Conservation (phyloP, 2,329 filamentous ascomycete genomes). For the Aspergillus caelatus region DNA sequence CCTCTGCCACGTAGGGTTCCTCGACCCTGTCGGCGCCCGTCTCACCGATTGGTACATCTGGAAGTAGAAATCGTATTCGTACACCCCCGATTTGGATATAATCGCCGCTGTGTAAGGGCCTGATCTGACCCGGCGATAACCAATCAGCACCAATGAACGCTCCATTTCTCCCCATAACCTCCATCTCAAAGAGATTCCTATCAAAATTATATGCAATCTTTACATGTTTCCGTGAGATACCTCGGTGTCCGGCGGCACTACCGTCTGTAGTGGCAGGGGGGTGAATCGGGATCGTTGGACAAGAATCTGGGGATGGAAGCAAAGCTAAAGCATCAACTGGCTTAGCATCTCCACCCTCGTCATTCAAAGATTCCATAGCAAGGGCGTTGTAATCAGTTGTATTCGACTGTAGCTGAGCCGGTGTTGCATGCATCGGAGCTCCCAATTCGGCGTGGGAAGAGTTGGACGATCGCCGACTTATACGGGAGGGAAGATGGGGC, state of each 20-base stretch:
- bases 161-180: constrained; percentile 62
- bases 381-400: constrained; percentile 50
- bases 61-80: constrained; percentile 59
- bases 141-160: constrained; percentile 58
- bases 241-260: constrained; percentile 54
- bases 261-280: constrained; percentile 53
- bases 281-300: constrained; percentile 63
- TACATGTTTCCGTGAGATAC: constrained; percentile 65
- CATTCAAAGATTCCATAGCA: constrained; percentile 47
- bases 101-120: constrained; percentile 58
- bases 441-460: constrained; percentile 48
- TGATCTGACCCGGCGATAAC: constrained; percentile 50
- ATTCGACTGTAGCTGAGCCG: constrained; percentile 40
- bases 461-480: constrained; percentile 54
- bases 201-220: constrained; percentile 64
- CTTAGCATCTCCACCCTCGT: constrained; percentile 40
- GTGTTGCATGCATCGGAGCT: constrained; percentile 39
- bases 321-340: constrained; percentile 50
- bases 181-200: constrained; percentile 59
- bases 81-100: constrained; percentile 63
- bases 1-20: constrained; percentile 42
- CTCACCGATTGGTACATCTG: constrained; percentile 52
- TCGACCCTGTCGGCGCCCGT: constrained; percentile 51
- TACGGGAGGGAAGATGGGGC: constrained; percentile 41
- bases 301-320: constrained; percentile 56